Conservation (phyloP, 176 grass and related monocot species). For the Avena atlantica region DNA sequence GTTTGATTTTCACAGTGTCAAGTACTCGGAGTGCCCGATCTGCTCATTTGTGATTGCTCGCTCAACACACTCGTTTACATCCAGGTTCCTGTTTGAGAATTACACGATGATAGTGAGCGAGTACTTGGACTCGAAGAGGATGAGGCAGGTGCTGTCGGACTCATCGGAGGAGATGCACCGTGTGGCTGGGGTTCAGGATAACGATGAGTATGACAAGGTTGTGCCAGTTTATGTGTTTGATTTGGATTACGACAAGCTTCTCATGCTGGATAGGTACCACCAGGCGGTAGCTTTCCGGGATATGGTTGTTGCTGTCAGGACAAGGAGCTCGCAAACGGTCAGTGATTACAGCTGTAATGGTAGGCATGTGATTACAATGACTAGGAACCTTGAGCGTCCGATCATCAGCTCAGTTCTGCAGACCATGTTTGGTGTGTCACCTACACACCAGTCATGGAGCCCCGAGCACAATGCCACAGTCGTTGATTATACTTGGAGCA, state of each 20-base stretch:
- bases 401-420: slow-evolving; percentile 85
- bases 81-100: slow-evolving; percentile 92
- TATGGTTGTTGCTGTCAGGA: slow-evolving; percentile 94
- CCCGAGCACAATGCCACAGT: slow-evolving; percentile 68
- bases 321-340: slow-evolving; percentile 79
- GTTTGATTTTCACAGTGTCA: slow-evolving; percentile 58
- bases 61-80: slow-evolving; percentile 75
- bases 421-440: slow-evolving; percentile 91
- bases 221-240: slow-evolving; percentile 91
- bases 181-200: slow-evolving; percentile 54
- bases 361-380: slow-evolving; percentile 76
- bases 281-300: slow-evolving; percentile 84
- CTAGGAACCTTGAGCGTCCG: slow-evolving; percentile 77
- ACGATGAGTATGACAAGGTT: slow-evolving; percentile 68
- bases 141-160: slow-evolving; percentile 86
- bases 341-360: slow-evolving; percentile 99
- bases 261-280: slow-evolving; percentile 83
- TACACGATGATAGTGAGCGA: slow-evolving; percentile 91
- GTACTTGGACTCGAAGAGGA: slow-evolving; percentile 89
- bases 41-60: slow-evolving; percentile 80
- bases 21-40: slow-evolving; percentile 75
- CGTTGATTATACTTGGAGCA: slow-evolving; percentile 93
- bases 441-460: slow-evolving; percentile 82
- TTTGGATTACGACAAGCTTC: slow-evolving; percentile 82
- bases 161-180: slow-evolving; percentile 71